These are phyloP conservation scores for Udeniomyces megalosporus DNA, from an alignment of 768 basidiomycete genomes.

Conservation along the genomic window DNA sequence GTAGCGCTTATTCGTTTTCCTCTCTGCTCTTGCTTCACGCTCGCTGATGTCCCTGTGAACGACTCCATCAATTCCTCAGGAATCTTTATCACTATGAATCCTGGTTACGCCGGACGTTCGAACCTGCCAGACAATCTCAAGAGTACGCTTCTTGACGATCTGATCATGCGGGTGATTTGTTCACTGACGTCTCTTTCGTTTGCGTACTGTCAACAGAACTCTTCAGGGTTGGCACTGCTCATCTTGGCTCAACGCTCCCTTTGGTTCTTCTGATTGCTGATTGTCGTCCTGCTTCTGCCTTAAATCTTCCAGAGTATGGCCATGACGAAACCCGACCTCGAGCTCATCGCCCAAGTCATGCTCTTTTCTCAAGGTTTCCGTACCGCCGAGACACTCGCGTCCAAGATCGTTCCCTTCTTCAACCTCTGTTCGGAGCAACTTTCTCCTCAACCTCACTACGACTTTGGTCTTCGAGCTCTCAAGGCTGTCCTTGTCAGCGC, in stretches of 20 bases:
- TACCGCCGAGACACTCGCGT: conserved; percentile 89
- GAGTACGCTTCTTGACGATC: conserved; percentile 22
- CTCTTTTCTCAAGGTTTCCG: conserved; percentile 98
- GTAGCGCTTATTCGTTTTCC: conserved; percentile 14
- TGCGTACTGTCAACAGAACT: conserved; percentile 80
- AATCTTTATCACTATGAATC: conserved; percentile 98
- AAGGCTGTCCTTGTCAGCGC: conserved; percentile 94
- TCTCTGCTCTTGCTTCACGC: neutral
- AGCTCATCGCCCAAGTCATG: conserved; percentile 98
- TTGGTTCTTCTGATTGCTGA: too few relatives aligned
- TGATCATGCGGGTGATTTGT: too few relatives aligned
- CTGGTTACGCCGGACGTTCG: conserved; percentile 95
- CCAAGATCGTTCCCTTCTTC: conserved; percentile 98
- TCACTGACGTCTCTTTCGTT: conserved; percentile 37
- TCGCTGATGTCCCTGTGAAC: neutral
- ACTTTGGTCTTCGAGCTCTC: conserved; percentile 92
- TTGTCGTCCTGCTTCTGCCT: neutral
- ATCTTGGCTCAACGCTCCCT: neutral
- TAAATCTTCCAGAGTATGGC: conserved; percentile 53
- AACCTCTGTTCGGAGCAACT: conserved; percentile 95
- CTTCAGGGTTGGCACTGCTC: conserved; percentile 56
- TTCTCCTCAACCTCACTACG: conserved; percentile 94
- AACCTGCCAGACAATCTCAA: conserved; percentile 37
- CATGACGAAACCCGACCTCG: conserved; percentile 95
- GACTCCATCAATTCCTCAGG: conserved; percentile 34